Conservation (phyloP, 805 yeast species). For the Saccharomyces paradoxus region DNA sequence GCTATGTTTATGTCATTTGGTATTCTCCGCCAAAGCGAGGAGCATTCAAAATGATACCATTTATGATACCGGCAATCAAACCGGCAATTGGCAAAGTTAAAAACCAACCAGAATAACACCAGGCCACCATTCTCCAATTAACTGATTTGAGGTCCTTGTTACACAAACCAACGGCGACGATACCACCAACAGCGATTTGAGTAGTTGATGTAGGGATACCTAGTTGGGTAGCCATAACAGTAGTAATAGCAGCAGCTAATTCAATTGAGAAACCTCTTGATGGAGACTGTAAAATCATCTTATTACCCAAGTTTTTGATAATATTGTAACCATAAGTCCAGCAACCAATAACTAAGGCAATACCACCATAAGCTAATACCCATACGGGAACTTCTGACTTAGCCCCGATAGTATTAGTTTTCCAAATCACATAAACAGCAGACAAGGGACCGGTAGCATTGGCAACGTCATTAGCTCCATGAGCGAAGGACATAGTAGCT, state of each 20-base stretch:
- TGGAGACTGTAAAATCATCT: constrained; percentile 67
- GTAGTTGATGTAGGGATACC: constrained; percentile 70
- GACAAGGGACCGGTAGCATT: constrained; percentile 73
- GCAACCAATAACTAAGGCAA: constrained; percentile 54
- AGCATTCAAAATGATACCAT: constrained; percentile 57
- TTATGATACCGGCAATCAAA: constrained; percentile 56
- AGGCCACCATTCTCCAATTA: constrained; percentile 69
- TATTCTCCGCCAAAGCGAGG: constrained; percentile 40
- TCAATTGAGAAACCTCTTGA: constrained; percentile 71
- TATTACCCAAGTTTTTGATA: constrained; percentile 65
- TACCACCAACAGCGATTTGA: constrained; percentile 72
- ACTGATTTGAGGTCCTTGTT: constrained; percentile 54
- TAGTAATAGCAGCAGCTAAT: constrained; percentile 69
- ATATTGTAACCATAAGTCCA: constrained; percentile 69
- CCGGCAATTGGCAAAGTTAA: constrained; percentile 70
- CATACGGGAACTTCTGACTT: constrained; percentile 61
- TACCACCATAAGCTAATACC: constrained; percentile 63
- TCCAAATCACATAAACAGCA: constrained; percentile 57
- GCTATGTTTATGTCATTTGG: constrained; percentile 5
- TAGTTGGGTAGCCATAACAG: constrained; percentile 67
- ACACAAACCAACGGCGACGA: constrained; percentile 67
- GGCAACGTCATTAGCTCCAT: constrained; percentile 73
- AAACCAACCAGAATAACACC: constrained; percentile 68
- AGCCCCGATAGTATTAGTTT: constrained; percentile 34
- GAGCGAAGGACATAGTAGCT: constrained; percentile 73